Base-by-base conservation (phyloP, 1,284 basidiomycete species). In the Agroathelia rolfsii region DNA sequence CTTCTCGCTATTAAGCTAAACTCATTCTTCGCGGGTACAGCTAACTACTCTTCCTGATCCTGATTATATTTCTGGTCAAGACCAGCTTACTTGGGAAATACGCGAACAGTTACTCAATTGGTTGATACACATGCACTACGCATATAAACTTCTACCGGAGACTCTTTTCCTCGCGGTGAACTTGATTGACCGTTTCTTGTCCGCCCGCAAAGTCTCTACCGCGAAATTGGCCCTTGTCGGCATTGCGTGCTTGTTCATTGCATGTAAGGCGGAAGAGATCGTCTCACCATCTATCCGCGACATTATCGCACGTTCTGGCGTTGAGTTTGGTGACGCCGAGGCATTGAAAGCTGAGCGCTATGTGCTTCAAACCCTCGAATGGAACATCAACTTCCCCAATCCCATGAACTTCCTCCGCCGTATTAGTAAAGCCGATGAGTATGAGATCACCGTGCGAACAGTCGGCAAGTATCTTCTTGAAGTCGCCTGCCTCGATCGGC, bases 151-250 rank as follows among this genome's bases (percentile, higher is more conserved):
- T 12, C 70, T 95, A 6, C 92, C 93, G 6, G 94, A 98, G 62
- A 97, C 94, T 0, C 76, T 98, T 31, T 97, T 94, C 65, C 76
- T 98, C 38, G 83, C 83, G 42, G 69, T 88, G 51, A 97, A 98
- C 67, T 80, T 97, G 50, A 85, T 97, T 50, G 95, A 98, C 59
- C 88, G 94, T 32, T 96, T 98, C 72, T 75, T 97, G 16, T 92
- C 89, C 3, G 67, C 76, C 2, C 84, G 92, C 5, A 79, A 86
- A 29, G 86, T 96, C 30, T 93, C 90, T 5, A 72, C 97, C 13
- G 78, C 81, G 47, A 95, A 96, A 56, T 73, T 97, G 24, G 95
- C 97, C 57, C 77, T 97, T 12, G 92, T 97, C 34, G 94, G 95
- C 38, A 71, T 96, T 39, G 90, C 92, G 4, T 87, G 87, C 48